These are phyloP conservation scores for Pseudogymnoascus sp. DNA, from an alignment of 2,329 filamentous ascomycete genomes.

Conservation along the genomic window DNA sequence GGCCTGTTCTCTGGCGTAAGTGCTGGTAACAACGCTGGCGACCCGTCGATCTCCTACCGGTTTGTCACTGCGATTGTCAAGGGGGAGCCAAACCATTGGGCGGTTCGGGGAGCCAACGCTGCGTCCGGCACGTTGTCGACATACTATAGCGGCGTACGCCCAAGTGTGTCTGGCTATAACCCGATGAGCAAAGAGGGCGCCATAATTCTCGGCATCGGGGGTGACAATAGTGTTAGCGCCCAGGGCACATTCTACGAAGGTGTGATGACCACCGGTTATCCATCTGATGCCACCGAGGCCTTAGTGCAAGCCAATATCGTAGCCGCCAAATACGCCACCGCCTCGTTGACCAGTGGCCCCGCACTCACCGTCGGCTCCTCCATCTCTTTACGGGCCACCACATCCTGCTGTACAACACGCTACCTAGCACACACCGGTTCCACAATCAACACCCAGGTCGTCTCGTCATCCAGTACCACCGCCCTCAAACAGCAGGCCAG, in stretches of 20 bases:
- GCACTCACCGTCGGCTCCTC: conserved; percentile 41
- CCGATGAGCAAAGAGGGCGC: conserved; percentile 56
- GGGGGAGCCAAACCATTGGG: conserved; percentile 49
- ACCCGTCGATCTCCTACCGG: conserved; percentile 46
- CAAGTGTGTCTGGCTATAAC: conserved; percentile 46
- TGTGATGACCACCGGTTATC: conserved; percentile 54
- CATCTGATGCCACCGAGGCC: conserved; percentile 49
- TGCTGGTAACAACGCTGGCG: conserved; percentile 39
- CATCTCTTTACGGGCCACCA: conserved; percentile 49
- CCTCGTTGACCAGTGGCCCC: conserved; percentile 41
- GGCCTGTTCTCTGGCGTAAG: conserved; percentile 52
- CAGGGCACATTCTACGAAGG: conserved; percentile 59
- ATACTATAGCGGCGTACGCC: conserved; percentile 51
- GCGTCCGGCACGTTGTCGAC: conserved; percentile 48
- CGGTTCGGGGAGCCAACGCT: conserved; percentile 51
- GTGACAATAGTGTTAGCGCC: conserved; percentile 52
- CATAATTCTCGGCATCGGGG: conserved; percentile 58
- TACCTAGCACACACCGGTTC: conserved; percentile 48
- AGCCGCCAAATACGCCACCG: conserved; percentile 47
- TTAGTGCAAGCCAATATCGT: conserved; percentile 52
- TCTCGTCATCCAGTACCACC: conserved; percentile 43
- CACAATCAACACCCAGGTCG: conserved; percentile 47
- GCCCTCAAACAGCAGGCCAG: conserved; percentile 45
- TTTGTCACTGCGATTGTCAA: conserved; percentile 54
- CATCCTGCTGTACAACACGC: conserved; percentile 44